Percentiles rank a stretch among this genome's conserved stretches.
phyloP scores from a whole-genome alignment of 148 eudicot genomes.

The Cornus controversa region DNA sequence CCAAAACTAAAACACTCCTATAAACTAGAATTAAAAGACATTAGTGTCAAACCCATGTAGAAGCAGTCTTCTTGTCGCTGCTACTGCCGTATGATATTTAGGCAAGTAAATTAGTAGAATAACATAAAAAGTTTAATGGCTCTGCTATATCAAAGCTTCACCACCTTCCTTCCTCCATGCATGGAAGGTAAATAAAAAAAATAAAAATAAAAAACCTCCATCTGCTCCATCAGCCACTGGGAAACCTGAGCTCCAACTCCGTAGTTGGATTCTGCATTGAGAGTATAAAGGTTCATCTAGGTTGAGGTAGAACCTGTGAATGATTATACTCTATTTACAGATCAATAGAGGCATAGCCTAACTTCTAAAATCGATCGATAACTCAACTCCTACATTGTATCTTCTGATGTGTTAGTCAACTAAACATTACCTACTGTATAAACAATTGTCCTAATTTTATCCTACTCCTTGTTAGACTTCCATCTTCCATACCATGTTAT shows the following conservation, averaged over 20 bases:
- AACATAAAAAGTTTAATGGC: constrained; percentile 11
- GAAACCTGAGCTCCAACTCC: constrained; percentile 32
- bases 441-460: constrained; percentile 25
- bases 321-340: constrained; percentile 32
- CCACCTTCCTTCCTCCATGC: constrained; percentile 9
- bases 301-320: constrained; percentile 22
- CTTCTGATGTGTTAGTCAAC: constrained; percentile 28
- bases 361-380: constrained; percentile 6
- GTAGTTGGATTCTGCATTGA: constrained; percentile 31
- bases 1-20: background rate
- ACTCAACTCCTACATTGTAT: constrained; percentile 20
- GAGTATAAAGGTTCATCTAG: constrained; percentile 32
- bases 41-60: constrained; percentile 9
- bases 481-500: constrained; percentile 33
- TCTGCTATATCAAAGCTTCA: constrained; percentile 23
- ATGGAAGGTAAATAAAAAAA: constrained; percentile 32
- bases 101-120: constrained; percentile 9
- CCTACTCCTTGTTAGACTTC: constrained; percentile 31
- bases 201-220: constrained; percentile 32
- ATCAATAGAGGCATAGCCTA: constrained; percentile 15
- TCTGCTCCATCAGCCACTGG: constrained; percentile 17
- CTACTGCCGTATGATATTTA: background rate
- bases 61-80: constrained; percentile 15
- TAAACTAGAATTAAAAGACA: constrained; percentile 7
- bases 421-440: constrained; percentile 32